Evolutionary conservation across 192 early-diverging fungal species (phyloP).

Genomic region (Geranomyces michiganensis): DNA sequence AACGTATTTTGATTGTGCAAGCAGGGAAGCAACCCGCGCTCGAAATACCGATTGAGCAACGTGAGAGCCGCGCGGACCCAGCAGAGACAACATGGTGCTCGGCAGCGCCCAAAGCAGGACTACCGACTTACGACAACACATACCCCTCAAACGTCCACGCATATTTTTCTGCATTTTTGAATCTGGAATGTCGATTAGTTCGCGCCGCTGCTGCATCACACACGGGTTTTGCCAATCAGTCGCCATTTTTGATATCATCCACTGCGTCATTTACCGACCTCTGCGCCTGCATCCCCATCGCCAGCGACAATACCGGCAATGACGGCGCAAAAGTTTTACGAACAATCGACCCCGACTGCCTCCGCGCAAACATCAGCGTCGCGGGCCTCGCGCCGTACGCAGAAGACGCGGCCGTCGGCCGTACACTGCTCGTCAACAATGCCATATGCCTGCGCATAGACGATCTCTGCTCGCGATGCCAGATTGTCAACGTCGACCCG

Average conservation of each 20-base stretch:
- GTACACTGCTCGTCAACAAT: conserved; percentile 29
- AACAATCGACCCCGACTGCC: conserved; percentile 22
- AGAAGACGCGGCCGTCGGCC: conserved; percentile 66
- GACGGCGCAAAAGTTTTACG: not conserved
- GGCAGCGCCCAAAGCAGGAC: not conserved
- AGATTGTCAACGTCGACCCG: conserved; percentile 77
- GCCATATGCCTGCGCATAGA: conserved; percentile 36
- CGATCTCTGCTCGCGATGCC: conserved; percentile 71
- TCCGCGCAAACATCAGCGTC: conserved; percentile 74
- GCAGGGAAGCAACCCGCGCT: not conserved
- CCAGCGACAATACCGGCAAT: not conserved
- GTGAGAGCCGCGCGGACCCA: not conserved
- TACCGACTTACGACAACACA: not conserved
- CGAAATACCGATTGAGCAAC: not conserved
- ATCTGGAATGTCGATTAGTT: conserved; percentile 49
- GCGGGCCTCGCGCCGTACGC: conserved; percentile 57
- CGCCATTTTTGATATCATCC: conserved; percentile 72
- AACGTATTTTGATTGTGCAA: conserved; percentile 1
- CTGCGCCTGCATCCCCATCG: conserved; percentile 52
- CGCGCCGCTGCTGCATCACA: not conserved
- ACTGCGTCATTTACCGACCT: conserved; percentile 59
- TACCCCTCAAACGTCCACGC: not conserved
- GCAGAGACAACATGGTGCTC: not conserved
- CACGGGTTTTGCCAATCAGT: conserved; percentile 66
- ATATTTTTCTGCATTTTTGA: conserved; percentile 45